phyloP scores from a whole-genome alignment of 2,329 filamentous ascomycete species.

The Aspergillus pseudoglaucus region DNA sequence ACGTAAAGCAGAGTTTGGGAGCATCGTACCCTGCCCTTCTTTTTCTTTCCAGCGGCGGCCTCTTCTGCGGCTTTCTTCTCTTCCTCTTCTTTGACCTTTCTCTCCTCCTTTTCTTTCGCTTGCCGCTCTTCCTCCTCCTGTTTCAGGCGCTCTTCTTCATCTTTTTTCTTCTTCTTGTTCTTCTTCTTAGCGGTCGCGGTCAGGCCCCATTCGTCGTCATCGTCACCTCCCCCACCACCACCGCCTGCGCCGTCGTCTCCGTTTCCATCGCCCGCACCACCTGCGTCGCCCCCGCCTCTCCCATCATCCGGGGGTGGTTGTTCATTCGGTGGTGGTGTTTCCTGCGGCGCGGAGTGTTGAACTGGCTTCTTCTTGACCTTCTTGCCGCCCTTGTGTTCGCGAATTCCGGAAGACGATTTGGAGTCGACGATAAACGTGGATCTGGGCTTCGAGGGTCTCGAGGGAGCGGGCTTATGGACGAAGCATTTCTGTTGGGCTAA shows the following conservation, averaged over 20 bases:
- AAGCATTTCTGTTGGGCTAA: conserved; percentile 19
- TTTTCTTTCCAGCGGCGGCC: conserved; percentile 42
- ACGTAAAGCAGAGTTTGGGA: too few species aligned
- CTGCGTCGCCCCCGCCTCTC: conserved; percentile 22
- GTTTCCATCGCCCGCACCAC: conserved; percentile 25
- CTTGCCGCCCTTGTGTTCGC: conserved; percentile 26
- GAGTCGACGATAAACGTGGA: conserved; percentile 19
- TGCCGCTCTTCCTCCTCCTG: conserved; percentile 23
- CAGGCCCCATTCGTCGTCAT: conserved; percentile 33
- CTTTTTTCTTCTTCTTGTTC: conserved; percentile 32
- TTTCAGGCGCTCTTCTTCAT: conserved; percentile 25
- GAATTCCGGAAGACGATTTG: conserved; percentile 16
- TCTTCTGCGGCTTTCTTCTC: conserved; percentile 23
- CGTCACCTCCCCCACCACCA: conserved; percentile 27
- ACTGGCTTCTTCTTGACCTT: conserved; percentile 21
- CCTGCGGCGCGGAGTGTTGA: conserved; percentile 8
- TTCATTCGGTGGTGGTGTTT: conserved; percentile 15
- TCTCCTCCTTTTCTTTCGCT: conserved; percentile 24
- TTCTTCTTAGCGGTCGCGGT: conserved; percentile 20
- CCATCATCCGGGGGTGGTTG: conserved; percentile 4
- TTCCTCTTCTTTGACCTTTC: conserved; percentile 18
- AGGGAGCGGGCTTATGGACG: conserved; percentile 4
- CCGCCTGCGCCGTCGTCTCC: conserved; percentile 22
- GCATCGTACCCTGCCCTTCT: conserved; percentile 47
- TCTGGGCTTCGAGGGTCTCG: not conserved